Evolutionary conservation across 208 protist species (phyloP).

Genomic region (Vickermania spadyakhi): DNA sequence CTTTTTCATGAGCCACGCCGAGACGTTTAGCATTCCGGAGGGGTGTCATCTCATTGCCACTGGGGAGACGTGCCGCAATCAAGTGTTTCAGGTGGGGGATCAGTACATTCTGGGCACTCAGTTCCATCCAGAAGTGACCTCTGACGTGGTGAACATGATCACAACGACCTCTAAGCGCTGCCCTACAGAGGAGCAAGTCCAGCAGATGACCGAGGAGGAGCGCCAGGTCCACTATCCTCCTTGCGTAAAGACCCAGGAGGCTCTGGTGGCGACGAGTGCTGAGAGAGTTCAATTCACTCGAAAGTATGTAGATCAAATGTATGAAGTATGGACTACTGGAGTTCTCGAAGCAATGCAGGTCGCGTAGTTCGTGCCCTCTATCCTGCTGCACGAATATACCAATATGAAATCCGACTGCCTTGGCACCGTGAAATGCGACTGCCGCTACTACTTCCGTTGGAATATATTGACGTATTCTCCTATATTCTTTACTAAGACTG

Average conservation of each 20-base stretch:
- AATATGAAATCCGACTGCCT: too few relatives aligned
- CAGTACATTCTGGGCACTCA: conserved; percentile 24
- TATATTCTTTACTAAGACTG: not conserved
- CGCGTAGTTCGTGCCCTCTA: not conserved
- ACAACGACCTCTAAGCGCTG: not conserved
- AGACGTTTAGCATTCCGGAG: conserved; percentile 16
- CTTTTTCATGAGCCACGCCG: conserved; percentile 21
- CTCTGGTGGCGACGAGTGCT: conserved; percentile 6
- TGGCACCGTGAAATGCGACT: too few relatives aligned
- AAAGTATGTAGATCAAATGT: conserved; percentile 14
- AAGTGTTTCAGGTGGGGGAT: conserved; percentile 20
- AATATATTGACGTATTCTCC: too few relatives aligned
- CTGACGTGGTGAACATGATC: conserved; percentile 10
- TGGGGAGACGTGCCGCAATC: conserved; percentile 14
- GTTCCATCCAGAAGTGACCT: conserved; percentile 22
- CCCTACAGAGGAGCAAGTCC: conserved; percentile 9
- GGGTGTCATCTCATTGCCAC: conserved; percentile 13
- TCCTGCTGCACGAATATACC: too few relatives aligned
- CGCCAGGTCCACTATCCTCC: conserved; percentile 3
- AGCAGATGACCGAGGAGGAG: conserved; percentile 10
- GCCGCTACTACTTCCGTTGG: too few relatives aligned
- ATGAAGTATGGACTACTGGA: conserved; percentile 20
- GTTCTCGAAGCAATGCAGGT: conserved; percentile 5
- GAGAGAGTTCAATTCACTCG: conserved; percentile 14
- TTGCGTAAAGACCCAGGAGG: conserved; percentile 10